Conservation (phyloP, 2,329 filamentous ascomycete genomes). For the Cercospora nicotianae region DNA sequence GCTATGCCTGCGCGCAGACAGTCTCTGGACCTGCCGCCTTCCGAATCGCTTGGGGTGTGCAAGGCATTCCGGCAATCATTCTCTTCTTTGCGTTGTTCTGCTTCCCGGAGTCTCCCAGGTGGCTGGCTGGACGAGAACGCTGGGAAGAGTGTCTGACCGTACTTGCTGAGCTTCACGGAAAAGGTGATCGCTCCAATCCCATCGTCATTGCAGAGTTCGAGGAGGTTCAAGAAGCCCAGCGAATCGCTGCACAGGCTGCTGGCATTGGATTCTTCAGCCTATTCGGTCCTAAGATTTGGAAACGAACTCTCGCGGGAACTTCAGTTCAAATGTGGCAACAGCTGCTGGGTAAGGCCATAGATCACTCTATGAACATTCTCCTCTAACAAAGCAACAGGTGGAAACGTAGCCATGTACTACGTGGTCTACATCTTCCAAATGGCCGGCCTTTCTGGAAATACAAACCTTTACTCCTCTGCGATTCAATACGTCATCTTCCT, state of each 20-base stretch:
- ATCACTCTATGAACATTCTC: neutral
- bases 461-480: slow-evolving; percentile 45
- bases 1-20: slow-evolving; percentile 57
- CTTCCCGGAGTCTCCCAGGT: slow-evolving; percentile 49
- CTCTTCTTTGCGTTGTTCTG: slow-evolving; percentile 49
- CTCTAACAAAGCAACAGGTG: slow-evolving; percentile 20
- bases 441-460: slow-evolving; percentile 56
- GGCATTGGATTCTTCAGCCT: slow-evolving; percentile 45
- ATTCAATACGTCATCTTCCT: slow-evolving; percentile 48
- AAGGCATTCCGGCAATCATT: slow-evolving; percentile 48
- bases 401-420: slow-evolving; percentile 44
- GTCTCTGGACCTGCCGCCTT: slow-evolving; percentile 46
- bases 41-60: slow-evolving; percentile 52
- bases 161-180: slow-evolving; percentile 48
- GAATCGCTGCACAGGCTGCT: slow-evolving; percentile 43
- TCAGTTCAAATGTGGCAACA: slow-evolving; percentile 60
- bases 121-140: slow-evolving; percentile 50
- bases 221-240: slow-evolving; percentile 45
- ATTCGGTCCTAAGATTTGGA: slow-evolving; percentile 57
- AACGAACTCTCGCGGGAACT: slow-evolving; percentile 56
- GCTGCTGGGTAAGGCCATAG: slow-evolving; percentile 34
- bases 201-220: slow-evolving; percentile 51
- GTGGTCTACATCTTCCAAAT: slow-evolving; percentile 62
- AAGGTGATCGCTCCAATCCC: slow-evolving; percentile 46
- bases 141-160: slow-evolving; percentile 47